phyloP scores from a whole-genome alignment of 768 basidiomycete species.

The Mycena sanguinolenta region DNA sequence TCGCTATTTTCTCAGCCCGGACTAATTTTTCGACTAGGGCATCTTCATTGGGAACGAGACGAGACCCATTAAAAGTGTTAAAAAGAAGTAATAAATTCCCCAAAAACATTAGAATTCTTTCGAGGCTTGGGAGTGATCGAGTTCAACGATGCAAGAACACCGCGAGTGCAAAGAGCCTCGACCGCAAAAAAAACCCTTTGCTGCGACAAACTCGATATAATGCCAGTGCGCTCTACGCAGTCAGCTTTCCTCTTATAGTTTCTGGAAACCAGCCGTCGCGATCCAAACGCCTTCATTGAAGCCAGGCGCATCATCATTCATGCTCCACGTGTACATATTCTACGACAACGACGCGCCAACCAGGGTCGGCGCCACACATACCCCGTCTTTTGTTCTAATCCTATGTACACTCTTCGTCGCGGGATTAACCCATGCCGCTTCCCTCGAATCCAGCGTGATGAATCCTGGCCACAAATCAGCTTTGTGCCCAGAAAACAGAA shows the following conservation, averaged over 20 bases:
- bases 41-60: conserved; percentile 95
- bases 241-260: too few relatives aligned
- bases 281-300: too few relatives aligned
- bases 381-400: conserved; percentile 88
- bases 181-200: too few relatives aligned
- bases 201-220: too few relatives aligned
- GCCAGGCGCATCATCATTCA: too few relatives aligned
- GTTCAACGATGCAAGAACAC: too few relatives aligned
- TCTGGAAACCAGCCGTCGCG: too few relatives aligned
- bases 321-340: conserved; percentile 28
- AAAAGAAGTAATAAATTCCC: conserved; percentile 85
- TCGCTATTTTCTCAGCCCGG: background rate
- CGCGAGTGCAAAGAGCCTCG: too few relatives aligned
- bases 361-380: conserved; percentile 84
- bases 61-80: conserved; percentile 84
- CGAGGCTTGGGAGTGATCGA: background rate
- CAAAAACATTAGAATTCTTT: background rate
- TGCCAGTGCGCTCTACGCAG: too few relatives aligned
- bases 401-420: conserved; percentile 81
- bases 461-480: conserved; percentile 67
- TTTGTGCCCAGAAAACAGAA: background rate
- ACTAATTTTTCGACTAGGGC: conserved; percentile 65
- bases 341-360: conserved; percentile 95
- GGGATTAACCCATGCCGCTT: conserved; percentile 95
- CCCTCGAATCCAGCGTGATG: conserved; percentile 86